Evolutionary conservation across 2,329 filamentous ascomycete genomes (phyloP).

Genomic region (Nemania sp.): DNA sequence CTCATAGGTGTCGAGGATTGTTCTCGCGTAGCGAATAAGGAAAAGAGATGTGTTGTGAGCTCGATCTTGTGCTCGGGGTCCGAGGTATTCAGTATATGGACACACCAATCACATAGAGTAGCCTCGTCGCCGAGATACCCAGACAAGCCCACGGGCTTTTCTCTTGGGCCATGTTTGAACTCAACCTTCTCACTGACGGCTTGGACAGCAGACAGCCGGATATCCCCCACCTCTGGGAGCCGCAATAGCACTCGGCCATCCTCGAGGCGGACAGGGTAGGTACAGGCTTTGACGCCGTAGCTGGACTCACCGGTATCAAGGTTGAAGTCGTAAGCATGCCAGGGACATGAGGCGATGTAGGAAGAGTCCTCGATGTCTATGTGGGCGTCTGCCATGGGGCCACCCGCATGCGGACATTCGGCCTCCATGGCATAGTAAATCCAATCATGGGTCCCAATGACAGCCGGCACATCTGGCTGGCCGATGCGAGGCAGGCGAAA

Average conservation of each 20-base stretch:
- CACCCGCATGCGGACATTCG: conserved; percentile 52
- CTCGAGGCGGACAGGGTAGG: conserved; percentile 47
- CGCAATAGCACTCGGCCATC: conserved; percentile 44
- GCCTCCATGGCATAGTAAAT: conserved; percentile 54
- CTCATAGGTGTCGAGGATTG: conserved; percentile 46
- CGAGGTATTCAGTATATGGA: conserved; percentile 50
- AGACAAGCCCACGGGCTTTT: conserved; percentile 23
- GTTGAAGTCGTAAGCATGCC: conserved; percentile 56
- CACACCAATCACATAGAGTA: conserved; percentile 53
- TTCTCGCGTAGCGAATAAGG: conserved; percentile 47
- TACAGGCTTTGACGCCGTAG: conserved; percentile 52
- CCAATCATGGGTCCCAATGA: conserved; percentile 47
- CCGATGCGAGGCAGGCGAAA: conserved; percentile 51
- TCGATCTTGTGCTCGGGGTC: conserved; percentile 53
- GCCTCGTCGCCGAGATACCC: conserved; percentile 46
- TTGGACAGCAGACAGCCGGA: conserved; percentile 43
- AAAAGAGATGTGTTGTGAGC: conserved; percentile 49
- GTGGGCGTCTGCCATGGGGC: conserved; percentile 50
- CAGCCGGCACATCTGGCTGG: conserved; percentile 31
- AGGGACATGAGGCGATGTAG: conserved; percentile 52
- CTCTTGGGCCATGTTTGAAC: conserved; percentile 44
- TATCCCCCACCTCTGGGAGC: conserved; percentile 35
- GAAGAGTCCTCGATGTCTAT: conserved; percentile 54
- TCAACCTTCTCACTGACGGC: conserved; percentile 52
- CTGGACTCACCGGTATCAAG: conserved; percentile 54